Base-by-base conservation (phyloP, 306 rosid species). In the Gynostemma pentaphyllum region DNA sequence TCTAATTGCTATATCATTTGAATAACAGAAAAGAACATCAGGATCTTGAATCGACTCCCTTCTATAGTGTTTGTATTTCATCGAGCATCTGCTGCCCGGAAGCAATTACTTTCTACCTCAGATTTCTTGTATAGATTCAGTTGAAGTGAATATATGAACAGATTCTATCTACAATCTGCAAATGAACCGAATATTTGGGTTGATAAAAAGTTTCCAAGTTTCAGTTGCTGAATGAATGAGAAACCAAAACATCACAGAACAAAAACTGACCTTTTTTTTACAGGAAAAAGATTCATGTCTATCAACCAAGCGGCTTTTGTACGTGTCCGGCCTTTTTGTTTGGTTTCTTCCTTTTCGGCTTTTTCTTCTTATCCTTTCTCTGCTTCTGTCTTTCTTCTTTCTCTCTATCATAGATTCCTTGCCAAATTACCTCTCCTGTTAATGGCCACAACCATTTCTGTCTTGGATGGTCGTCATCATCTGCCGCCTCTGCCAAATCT, bases 381-480 rank as follows among this genome's bases (percentile, higher is more conserved):
- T 59, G 53, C 76, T 95, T 81, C 61, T 86, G 76, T 66, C 84
- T 81, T 71, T 81, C 81, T 75, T 86, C 87, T 67, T 86, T 85
- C 69, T 94, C 95, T 76, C 84, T 79, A 56, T 76, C 89, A 72
- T 88, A 80, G 64, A 86, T 66, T 51, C 99, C 97, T 75, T 79
- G 85, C 97, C 97, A 84, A 68, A 84, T 83, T 50, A 94, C 86
- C 72, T 94, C 99, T 30, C 97, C 95, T 9, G 94, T 88, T 69
- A 78, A 68, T 22, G 99, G 99, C 97, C 99, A 92, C 76, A 92
- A 40, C 99, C 99, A 92, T 66, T 32, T 69, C 30, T 75, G 72
- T 51, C 77, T 78, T 21, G 95, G 89, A 74, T 70, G 75, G 64
- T 92, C 97, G 59, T 75, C 87, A 22, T 92, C 96, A 55, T 88